Evolutionary conservation across 176 grass and related monocot species (phyloP).

Genomic region (Lolium multiflorum): DNA sequence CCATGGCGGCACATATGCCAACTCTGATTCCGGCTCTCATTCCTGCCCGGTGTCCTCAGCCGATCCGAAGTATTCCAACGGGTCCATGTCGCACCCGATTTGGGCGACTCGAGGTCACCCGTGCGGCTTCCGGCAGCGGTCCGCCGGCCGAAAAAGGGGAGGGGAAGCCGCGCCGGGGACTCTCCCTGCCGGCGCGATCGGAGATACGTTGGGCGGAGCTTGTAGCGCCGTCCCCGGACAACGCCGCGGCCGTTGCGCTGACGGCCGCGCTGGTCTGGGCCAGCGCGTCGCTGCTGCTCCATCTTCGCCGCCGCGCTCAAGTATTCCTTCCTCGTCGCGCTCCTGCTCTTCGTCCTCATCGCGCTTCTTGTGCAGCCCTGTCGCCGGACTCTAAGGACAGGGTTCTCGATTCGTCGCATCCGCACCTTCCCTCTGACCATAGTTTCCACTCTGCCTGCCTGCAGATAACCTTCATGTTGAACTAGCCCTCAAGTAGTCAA

Average conservation of each 20-base stretch:
- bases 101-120: neutral
- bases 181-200: slow-evolving; percentile 28
- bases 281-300: slow-evolving; percentile 43
- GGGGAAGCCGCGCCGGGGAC: neutral
- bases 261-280: slow-evolving; percentile 40
- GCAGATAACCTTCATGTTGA: too few relatives aligned
- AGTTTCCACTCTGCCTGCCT: too few relatives aligned
- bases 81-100: neutral
- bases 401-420: too few relatives aligned
- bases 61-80: too few relatives aligned
- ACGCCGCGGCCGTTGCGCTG: slow-evolving; percentile 45
- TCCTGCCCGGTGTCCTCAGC: neutral
- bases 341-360: slow-evolving; percentile 60
- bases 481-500: too few relatives aligned
- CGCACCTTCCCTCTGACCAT: too few relatives aligned
- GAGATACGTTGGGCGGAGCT: slow-evolving; percentile 55
- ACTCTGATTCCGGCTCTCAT: neutral
- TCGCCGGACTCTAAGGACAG: too few relatives aligned
- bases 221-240: slow-evolving; percentile 45
- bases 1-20: slow-evolving; percentile 42
- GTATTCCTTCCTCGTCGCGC: slow-evolving; percentile 54
- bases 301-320: slow-evolving; percentile 58
- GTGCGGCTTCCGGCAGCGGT: slow-evolving; percentile 12
- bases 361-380: neutral
- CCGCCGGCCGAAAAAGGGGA: slow-evolving; percentile 8